Base-by-base conservation (phyloP, 495 filamentous ascomycete genomes). In the Hypoxylon intermedium region DNA sequence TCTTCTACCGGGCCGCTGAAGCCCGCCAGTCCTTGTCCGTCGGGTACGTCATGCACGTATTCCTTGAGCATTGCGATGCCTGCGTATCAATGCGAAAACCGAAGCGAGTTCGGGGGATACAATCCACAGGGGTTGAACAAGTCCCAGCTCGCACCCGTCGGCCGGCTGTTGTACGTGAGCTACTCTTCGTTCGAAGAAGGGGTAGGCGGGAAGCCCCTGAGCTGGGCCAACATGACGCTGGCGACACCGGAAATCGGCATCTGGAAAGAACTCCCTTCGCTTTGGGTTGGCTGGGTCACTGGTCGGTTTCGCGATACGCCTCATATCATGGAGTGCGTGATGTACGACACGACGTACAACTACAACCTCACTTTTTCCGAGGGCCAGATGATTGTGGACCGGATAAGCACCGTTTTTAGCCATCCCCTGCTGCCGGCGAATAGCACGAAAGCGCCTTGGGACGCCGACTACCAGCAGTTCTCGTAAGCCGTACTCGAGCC, bases 401-500 rank as follows among this genome's bases (percentile, higher is more conserved):
- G 9, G 31, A 13, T 34, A 9, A 34, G 9, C 3, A 11, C 31
- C 31, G 12, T 11, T 18, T 36, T 37, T 4, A 50, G n/a, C 20
- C 11, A 16, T 11, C 46, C 30, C 4, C 26, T 50, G 18, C 21
- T 50, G 3, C 46, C 46, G 1, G 30, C 20, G 15, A 23, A 23
- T 6, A 36, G 28, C 30, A 13, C 46, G 9, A 50, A 50, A 50
- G 19, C 46, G 9, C 46, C 46, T 24, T 19, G 19, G 26, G 46
- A 50, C 20, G 26, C 19, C 6, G 46, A 50, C 46, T 50, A 50
- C 18, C 46, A 50, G 23, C 46, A 50, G 6, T 50, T 50, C 36
- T 50, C 46, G 46, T 50, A 21, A 50, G 46, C 6, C 2, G 12
- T 21, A 5, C 2, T 13, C n/a, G n/a, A n/a, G 6, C 7, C 11